Conservation (phyloP, 2,329 filamentous ascomycete species). For the Diaporthe nobilis region DNA sequence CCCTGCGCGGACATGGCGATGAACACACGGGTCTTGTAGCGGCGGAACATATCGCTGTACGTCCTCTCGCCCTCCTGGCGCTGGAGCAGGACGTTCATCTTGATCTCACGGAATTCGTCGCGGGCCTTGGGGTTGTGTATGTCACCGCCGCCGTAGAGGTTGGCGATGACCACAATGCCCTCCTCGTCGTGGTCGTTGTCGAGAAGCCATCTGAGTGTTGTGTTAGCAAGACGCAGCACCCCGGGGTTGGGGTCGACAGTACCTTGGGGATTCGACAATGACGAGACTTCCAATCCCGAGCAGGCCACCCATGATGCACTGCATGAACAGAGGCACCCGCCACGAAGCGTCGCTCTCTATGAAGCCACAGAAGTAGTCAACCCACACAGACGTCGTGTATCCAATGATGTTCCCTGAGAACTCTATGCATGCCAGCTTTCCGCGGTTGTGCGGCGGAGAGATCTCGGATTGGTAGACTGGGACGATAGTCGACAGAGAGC, state of each 20-base stretch:
- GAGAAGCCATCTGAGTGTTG: constrained; percentile 82
- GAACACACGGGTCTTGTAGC: constrained; percentile 92
- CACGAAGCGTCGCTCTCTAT: constrained; percentile 90
- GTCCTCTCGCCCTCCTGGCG: constrained; percentile 95
- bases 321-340: constrained; percentile 90
- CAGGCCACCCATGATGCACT: constrained; percentile 93
- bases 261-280: constrained; percentile 97
- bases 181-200: constrained; percentile 99
- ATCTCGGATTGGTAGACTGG: constrained; percentile 96
- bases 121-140: constrained; percentile 93
- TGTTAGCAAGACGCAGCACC: constrained; percentile 47
- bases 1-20: constrained; percentile 99
- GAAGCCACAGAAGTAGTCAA: constrained; percentile 96
- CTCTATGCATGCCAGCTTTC: constrained; percentile 96
- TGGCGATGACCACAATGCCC: constrained; percentile 97
- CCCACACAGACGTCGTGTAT: constrained; percentile 97
- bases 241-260: constrained; percentile 45
- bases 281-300: constrained; percentile 88
- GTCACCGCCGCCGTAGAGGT: constrained; percentile 95
- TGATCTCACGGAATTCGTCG: constrained; percentile 98
- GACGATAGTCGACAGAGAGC: constrained; percentile 91
- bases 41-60: constrained; percentile 94
- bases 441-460: constrained; percentile 94
- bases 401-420: constrained; percentile 98
- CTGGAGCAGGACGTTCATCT: constrained; percentile 95